Evolutionary conservation across 768 basidiomycete genomes (phyloP).

Genomic region (Suillus fuscotomentosus): DNA sequence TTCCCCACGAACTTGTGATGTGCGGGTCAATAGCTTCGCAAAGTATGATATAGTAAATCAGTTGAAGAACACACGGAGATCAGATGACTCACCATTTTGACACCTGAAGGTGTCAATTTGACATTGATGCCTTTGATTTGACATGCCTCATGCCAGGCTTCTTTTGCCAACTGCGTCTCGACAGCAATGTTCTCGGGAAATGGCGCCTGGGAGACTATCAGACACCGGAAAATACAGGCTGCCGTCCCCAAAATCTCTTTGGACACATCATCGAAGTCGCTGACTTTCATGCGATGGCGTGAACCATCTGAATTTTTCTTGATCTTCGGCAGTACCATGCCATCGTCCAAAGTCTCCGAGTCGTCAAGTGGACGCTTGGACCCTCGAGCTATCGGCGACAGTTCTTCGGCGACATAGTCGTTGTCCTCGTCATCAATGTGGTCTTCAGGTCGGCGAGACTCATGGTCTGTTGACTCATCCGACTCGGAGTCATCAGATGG

Average conservation of each 20-base stretch:
- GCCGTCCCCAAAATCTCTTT: slow-evolving; percentile 20
- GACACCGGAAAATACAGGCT: slow-evolving; percentile 5
- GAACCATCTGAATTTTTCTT: neutral
- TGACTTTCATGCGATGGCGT: slow-evolving; percentile 7
- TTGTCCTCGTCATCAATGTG: neutral
- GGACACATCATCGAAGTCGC: slow-evolving; percentile 16
- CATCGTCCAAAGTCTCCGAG: neutral
- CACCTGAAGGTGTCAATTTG: neutral
- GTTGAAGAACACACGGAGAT: neutral
- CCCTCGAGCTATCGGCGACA: neutral
- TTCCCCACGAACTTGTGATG: too few relatives aligned
- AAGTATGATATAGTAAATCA: too few relatives aligned
- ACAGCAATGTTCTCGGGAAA: slow-evolving; percentile 17
- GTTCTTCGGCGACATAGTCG: neutral
- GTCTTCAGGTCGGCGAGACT: neutral
- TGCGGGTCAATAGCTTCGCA: too few relatives aligned
- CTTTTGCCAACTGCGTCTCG: slow-evolving; percentile 3
- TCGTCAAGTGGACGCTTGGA: neutral
- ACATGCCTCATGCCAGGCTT: slow-evolving; percentile 4
- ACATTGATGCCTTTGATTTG: slow-evolving; percentile 5
- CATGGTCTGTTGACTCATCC: neutral
- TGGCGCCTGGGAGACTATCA: neutral
- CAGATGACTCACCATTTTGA: neutral
- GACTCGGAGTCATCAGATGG: neutral
- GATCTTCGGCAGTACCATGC: neutral